Evolutionary conservation across 495 filamentous ascomycete genomes (phyloP).

Genomic region (Xylaria sp.): DNA sequence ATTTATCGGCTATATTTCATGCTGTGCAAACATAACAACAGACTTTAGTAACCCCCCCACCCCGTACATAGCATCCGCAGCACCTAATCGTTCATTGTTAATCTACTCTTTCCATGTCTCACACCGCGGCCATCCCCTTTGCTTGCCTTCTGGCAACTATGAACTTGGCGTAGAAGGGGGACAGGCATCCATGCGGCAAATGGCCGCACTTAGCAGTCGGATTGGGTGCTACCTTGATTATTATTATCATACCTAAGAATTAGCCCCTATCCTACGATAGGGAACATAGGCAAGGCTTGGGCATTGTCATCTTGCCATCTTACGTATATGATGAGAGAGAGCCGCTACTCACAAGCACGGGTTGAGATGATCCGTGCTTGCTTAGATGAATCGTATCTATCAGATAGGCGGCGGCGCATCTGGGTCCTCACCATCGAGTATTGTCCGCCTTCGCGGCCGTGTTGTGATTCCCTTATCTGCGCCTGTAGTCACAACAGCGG

Average conservation of each 20-base stretch:
- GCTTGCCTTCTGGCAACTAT: not conserved
- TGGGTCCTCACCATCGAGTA: conserved; percentile 42
- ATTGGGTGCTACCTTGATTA: not conserved
- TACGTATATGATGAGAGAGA: not conserved
- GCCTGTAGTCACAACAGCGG: conserved; percentile 33
- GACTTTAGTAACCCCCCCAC: not conserved
- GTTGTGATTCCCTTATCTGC: conserved; percentile 23
- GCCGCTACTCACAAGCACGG: not conserved
- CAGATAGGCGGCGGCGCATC: conserved; percentile 42
- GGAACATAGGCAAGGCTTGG: not conserved
- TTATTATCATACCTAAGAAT: conserved; percentile 5
- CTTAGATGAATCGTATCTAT: not conserved
- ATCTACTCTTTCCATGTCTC: conserved; percentile 15
- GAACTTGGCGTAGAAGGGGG: not conserved
- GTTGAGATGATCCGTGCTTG: not conserved
- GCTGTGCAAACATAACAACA: conserved; percentile 7
- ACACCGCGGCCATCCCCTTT: not conserved
- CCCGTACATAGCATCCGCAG: conserved; percentile 14
- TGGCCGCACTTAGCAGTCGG: not conserved
- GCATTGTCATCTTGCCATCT: not conserved
- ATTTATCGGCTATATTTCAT: conserved; percentile 16
- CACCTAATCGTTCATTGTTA: conserved; percentile 24
- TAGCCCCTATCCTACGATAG: not conserved
- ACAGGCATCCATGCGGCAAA: not conserved
- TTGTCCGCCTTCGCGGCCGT: conserved; percentile 36